Conservation (phyloP, 768 basidiomycete species). For the Auriculariales sp. region DNA sequence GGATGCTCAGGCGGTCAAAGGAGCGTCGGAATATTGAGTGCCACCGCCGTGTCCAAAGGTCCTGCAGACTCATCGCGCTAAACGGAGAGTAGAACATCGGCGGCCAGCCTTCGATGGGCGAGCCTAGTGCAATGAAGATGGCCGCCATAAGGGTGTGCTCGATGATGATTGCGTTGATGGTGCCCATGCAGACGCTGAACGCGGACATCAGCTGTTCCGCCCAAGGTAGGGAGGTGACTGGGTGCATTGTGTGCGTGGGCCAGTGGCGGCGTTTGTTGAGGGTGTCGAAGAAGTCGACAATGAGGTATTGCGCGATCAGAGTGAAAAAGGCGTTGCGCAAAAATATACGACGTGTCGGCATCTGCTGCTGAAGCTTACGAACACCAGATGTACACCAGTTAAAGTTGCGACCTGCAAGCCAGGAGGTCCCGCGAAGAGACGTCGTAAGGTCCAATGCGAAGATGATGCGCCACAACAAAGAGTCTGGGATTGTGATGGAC, state of each 20-base stretch:
- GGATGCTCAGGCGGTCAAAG: slow-evolving; percentile 22
- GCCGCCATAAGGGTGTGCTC: not conserved
- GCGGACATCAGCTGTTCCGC: not conserved
- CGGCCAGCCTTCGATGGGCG: slow-evolving; percentile 29
- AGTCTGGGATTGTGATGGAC: not conserved
- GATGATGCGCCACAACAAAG: not conserved
- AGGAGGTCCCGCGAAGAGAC: not conserved
- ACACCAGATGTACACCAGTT: not conserved
- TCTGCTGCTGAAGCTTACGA: not conserved
- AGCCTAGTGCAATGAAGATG: not conserved
- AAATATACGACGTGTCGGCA: not conserved
- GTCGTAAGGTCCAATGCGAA: not conserved
- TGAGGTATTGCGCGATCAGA: not conserved
- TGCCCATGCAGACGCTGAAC: not conserved
- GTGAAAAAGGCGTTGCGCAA: not conserved
- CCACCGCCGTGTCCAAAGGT: slow-evolving; percentile 54
- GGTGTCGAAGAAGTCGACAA: not conserved
- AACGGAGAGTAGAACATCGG: slow-evolving; percentile 47
- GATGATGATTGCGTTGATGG: not conserved
- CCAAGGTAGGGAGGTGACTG: not conserved
- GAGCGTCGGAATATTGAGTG: slow-evolving; percentile 49
- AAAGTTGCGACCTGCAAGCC: not conserved
- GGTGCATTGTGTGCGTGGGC: not conserved
- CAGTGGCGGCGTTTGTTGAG: not conserved
- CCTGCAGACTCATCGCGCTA: slow-evolving; percentile 38